Evolutionary conservation across 768 basidiomycete species (phyloP).

Genomic region (Hygrophoropsis aurantiaca): DNA sequence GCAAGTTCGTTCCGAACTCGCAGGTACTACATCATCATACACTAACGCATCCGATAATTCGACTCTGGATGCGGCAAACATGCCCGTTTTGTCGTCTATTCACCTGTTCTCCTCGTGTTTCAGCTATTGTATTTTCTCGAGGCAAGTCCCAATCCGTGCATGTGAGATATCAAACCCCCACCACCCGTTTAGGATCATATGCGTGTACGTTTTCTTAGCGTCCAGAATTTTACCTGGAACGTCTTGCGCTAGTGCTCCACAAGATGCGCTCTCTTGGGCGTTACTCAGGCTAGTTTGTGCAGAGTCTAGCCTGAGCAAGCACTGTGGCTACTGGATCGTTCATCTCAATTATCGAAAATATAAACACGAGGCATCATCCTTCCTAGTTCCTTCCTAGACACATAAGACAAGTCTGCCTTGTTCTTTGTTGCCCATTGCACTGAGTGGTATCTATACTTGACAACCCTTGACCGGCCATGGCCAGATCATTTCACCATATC

Average conservation of each 20-base stretch:
- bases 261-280: no score
- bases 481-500: no score
- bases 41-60: no score
- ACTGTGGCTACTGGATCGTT: background rate
- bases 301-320: background rate
- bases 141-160: no score
- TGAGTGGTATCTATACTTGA: background rate
- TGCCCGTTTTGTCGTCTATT: no score
- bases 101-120: no score
- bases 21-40: no score
- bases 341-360: background rate
- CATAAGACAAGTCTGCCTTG: background rate
- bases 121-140: no score
- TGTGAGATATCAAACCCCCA: background rate
- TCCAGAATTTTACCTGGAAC: background rate
- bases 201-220: no score
- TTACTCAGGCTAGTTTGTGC: background rate
- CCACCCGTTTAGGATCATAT: background rate
- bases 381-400: background rate
- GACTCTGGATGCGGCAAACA: no score
- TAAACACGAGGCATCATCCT: background rate
- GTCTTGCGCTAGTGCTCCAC: background rate
- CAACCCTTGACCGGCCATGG: no score
- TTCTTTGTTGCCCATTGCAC: background rate
- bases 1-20: conserved; percentile 1